phyloP scores from a whole-genome alignment of 495 filamentous ascomycete genomes.

The Penicillium alfredii region DNA sequence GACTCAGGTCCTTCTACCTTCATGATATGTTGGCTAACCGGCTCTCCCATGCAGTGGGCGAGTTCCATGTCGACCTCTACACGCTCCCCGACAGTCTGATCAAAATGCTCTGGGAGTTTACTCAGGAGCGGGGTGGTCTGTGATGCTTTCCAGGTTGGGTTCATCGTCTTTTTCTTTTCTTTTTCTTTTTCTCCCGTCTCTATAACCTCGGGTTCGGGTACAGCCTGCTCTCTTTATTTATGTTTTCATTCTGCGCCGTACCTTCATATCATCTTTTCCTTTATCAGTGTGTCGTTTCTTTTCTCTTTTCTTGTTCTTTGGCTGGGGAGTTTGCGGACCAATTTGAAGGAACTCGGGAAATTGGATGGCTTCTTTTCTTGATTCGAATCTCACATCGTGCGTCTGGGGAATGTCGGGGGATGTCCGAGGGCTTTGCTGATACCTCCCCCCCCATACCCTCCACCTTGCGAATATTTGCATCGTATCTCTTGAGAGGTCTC shows the following conservation, averaged over 20 bases:
- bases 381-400: neutral
- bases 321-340: conserved; percentile 21
- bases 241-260: neutral
- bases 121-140: conserved; percentile 41
- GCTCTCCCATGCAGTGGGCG: conserved; percentile 58
- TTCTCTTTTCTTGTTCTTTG: conserved; percentile 6
- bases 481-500: too few relatives aligned
- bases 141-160: conserved; percentile 14
- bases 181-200: conserved; percentile 2
- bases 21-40: neutral
- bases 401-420: too few relatives aligned
- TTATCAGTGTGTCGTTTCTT: neutral
- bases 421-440: too few relatives aligned
- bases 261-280: neutral
- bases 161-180: conserved; percentile 5
- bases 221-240: neutral
- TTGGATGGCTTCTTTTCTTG: conserved; percentile 2
- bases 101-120: conserved; percentile 94
- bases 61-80: conserved; percentile 98
- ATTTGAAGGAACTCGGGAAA: conserved; percentile 11
- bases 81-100: conserved; percentile 73
- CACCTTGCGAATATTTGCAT: too few relatives aligned
- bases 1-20: neutral
- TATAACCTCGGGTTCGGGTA: too few relatives aligned
- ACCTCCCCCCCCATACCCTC: too few relatives aligned